Evolutionary conservation across 2,329 filamentous ascomycete species (phyloP), one percentile per base, ranked within the genome.

Genomic region (Apiospora marii): DNA sequence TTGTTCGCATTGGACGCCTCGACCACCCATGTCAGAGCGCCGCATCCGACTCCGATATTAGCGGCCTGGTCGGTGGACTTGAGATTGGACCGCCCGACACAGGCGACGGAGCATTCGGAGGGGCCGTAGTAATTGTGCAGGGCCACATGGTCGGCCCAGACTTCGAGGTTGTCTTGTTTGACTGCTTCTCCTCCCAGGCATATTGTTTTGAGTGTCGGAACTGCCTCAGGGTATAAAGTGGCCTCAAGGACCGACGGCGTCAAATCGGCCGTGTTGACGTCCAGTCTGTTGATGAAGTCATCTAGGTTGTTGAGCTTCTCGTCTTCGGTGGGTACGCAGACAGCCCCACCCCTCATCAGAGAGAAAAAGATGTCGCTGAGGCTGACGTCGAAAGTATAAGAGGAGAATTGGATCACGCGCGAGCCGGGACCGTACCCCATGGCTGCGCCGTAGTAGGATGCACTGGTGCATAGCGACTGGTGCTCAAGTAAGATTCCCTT

Each of bases 371-470:
- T 67, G 16, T 71, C 70, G 44, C 53, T 48, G 53, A 71, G 12
- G 43, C 58, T 67, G 51, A 71, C 58, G n/a, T 71, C 70, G 27
- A 67, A 71, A 13, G 58, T 49, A 58, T 71, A 64, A 10, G 67
- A 68, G 3, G 67, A 68, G 41, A 68, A 68, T 13, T 68, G 67
- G 24, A 68, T 44, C 4, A 68, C 67, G n/a, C 67, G 67, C 14
- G 44, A 48, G 24, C 46, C 68, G 4, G 44, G 68, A 13, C 58
- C 58, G 10, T 64, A 64, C 14, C 58, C 58, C 58, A 64, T 64
- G 4, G 58, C 58, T 1, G 58, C 58, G 13, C 58, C 58, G 34
- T 64, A 64, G 34, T 64, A 64, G 22, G 30, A n/a, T n/a, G 30
- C 30, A 4, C 58, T 64, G 58, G 67, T 68, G 43, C 67, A 68